Evolutionary conservation across 2,329 filamentous ascomycete genomes (phyloP), one percentile per base, ranked within the genome.

Genomic region (Alternaria sp.): DNA sequence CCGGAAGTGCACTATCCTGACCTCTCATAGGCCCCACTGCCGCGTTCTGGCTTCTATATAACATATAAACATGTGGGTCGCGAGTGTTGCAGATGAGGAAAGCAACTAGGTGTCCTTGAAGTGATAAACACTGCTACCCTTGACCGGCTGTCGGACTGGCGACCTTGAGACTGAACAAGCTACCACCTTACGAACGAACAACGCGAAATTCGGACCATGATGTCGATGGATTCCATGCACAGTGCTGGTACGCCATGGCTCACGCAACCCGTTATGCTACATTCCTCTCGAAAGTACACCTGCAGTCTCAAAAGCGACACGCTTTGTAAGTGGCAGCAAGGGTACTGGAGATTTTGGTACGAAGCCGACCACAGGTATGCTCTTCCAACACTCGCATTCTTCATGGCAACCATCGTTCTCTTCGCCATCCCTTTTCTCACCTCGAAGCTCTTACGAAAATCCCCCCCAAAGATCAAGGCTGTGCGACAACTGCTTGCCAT

Each of bases 331-430:
- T 45, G 43, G 43, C 43, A 45, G 17, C 43, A 45, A 19, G 43
- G 43, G 43, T 45, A 45, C 43, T 45, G 43, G 43, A 45, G 43
- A 21, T 45, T 45, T 13, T 45, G 85, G 84, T 87, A 86, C 65
- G 74, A 86, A 59, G 83, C 86, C 21, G 87, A 88, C 68, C 82
- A 84, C 65, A 81, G 84, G 36, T 88, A 84, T 66, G 84, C 83
- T 0, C 73, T 87, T 5, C 81, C 81, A 7, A 87, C 86, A 0
- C 75, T 87, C 4, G 86, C 84, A 47, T 85, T 88, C 66, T 84
- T 87, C 72, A 77, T 85, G 67, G 78, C 79, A 1, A 73, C 77
- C n/a, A 84, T 88, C 57, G 78, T 80, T 2, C 61, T 87, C 12
- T 88, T 86, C 65, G 73, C 81, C 23, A 72, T 87, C 17, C 74